phyloP scores from a whole-genome alignment of 2,329 filamentous ascomycete genomes.

The Elsinoe fawcettii region DNA sequence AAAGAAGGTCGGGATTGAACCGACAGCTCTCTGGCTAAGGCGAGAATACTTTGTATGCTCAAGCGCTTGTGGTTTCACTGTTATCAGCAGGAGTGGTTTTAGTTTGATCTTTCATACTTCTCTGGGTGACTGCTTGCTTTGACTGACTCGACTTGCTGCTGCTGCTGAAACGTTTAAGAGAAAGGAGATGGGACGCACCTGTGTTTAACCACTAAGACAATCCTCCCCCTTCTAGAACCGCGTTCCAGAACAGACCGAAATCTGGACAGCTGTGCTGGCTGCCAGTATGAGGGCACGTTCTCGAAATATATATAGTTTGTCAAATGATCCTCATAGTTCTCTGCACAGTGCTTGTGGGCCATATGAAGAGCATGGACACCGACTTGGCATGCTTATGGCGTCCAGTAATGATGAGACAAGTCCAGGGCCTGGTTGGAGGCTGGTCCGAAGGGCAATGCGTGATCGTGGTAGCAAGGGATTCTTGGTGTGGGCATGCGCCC shows the following conservation, averaged over 20 bases:
- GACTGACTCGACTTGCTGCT: neutral
- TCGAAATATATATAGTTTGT: neutral
- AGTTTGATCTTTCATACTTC: neutral
- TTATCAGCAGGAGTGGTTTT: neutral
- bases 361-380: neutral
- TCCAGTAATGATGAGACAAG: neutral
- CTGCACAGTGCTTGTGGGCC: neutral
- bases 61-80: neutral
- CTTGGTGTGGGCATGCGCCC: neutral
- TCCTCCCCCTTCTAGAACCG: neutral
- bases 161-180: too few relatives aligned
- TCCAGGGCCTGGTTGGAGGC: neutral
- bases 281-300: neutral
- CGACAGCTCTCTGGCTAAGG: neutral
- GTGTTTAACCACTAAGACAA: neutral
- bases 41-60: neutral
- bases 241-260: neutral
- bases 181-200: too few relatives aligned
- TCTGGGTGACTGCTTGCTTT: neutral
- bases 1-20: constrained; percentile 8
- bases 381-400: neutral
- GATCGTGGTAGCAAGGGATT: neutral
- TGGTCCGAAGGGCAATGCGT: neutral
- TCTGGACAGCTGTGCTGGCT: neutral
- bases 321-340: neutral